These are phyloP conservation scores for Cichorium intybus DNA, from an alignment of 140 eudicot genomes.

Conservation along the genomic window DNA sequence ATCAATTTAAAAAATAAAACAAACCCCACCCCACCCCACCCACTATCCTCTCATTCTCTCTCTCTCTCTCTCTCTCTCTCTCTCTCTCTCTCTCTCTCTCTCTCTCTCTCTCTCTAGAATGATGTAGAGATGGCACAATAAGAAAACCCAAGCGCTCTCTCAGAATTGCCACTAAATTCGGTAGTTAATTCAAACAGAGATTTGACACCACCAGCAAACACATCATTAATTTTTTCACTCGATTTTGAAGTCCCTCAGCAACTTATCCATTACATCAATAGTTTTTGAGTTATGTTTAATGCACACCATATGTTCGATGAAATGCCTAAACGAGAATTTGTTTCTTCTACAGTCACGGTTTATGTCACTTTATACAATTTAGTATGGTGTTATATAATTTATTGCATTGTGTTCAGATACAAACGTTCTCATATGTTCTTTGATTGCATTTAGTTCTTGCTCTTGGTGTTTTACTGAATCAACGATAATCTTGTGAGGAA, in stretches of 20 bases:
- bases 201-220: constrained; percentile 36
- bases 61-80: too few species aligned
- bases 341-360: background rate
- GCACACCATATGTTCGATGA: background rate
- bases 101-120: too few species aligned
- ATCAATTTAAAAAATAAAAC: too few species aligned
- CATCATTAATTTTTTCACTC: constrained; percentile 34
- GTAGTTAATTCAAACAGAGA: constrained; percentile 41
- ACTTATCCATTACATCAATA: constrained; percentile 29
- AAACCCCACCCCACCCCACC: too few species aligned
- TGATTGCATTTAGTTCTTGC: constrained; percentile 34
- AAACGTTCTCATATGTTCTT: constrained; percentile 35
- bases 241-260: constrained; percentile 38
- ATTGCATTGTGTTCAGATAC: constrained; percentile 49
- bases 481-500: constrained; percentile 36
- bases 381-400: background rate
- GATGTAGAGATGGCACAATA: too few species aligned
- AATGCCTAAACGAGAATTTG: background rate
- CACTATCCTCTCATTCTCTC: too few species aligned
- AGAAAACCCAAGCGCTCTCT: constrained; percentile 34
- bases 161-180: constrained; percentile 46
- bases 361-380: too few species aligned
- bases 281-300: background rate
- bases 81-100: too few species aligned
- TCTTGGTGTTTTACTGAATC: constrained; percentile 46